Conservation (phyloP, 495 filamentous ascomycete genomes). For the Collariella sp. region DNA sequence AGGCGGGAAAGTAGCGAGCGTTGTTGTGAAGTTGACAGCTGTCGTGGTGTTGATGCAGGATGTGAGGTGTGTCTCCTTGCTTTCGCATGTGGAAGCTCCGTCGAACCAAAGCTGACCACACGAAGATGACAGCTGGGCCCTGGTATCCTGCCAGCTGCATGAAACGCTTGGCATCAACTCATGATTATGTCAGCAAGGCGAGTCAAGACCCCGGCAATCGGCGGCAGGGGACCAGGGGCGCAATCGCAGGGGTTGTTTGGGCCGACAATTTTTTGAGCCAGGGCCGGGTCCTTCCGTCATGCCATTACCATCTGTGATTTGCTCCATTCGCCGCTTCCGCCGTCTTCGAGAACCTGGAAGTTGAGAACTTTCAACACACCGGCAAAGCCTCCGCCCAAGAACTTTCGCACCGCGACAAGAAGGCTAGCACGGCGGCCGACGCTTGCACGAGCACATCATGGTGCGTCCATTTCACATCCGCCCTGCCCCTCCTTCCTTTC, state of each 20-base stretch:
- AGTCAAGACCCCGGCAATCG: slow-evolving; percentile 20
- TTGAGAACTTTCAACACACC: slow-evolving; percentile 6
- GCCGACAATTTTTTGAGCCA: slow-evolving; percentile 22
- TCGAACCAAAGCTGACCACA: background rate
- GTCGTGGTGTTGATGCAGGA: background rate
- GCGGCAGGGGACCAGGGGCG: no score
- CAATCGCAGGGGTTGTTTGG: slow-evolving; percentile 5
- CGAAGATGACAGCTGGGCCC: background rate
- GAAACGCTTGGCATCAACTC: no score
- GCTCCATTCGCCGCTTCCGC: slow-evolving; percentile 2
- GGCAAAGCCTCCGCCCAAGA: background rate
- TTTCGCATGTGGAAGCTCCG: background rate
- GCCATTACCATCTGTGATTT: no score
- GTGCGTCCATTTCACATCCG: background rate
- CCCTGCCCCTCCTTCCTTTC: background rate
- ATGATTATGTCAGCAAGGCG: background rate
- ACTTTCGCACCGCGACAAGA: background rate
- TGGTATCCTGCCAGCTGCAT: background rate
- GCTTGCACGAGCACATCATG: slow-evolving; percentile 17
- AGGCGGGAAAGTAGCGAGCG: background rate
- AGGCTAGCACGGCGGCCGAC: slow-evolving; percentile 13
- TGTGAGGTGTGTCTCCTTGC: background rate
- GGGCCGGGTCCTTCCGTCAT: slow-evolving; percentile 8
- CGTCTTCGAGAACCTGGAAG: slow-evolving; percentile 7
- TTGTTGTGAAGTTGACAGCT: background rate